These are phyloP conservation scores for Ogataea salicorniae DNA, from an alignment of 805 yeast genomes.

Conservation along the genomic window DNA sequence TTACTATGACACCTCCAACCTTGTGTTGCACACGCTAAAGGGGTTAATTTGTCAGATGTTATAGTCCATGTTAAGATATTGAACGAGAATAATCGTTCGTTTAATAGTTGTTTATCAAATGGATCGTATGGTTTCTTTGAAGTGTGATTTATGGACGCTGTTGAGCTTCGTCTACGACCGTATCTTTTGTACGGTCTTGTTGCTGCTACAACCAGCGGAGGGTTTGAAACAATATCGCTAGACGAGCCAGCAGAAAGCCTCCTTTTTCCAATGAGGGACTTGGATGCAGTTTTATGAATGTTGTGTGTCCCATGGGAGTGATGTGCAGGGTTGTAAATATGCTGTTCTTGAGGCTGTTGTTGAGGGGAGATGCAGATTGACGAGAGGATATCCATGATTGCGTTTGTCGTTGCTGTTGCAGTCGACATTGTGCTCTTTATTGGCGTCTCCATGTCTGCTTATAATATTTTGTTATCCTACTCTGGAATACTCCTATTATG, in stretches of 20 bases:
- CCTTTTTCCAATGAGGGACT: constrained; percentile 9
- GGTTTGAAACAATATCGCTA: neutral
- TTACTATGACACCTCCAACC: constrained; percentile 48
- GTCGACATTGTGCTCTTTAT: neutral
- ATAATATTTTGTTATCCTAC: neutral
- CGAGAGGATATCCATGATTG: constrained; percentile 17
- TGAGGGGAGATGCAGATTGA: constrained; percentile 14
- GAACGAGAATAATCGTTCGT: constrained; percentile 39
- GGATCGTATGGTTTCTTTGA: constrained; percentile 13
- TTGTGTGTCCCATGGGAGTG: neutral
- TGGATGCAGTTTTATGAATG: constrained; percentile 1
- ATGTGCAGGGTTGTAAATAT: neutral
- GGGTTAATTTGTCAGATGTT: constrained; percentile 31
- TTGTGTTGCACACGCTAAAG: constrained; percentile 42
- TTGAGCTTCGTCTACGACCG: neutral
- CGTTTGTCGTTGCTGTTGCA: constrained; percentile 9
- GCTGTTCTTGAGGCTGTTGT: neutral
- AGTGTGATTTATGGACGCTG: neutral
- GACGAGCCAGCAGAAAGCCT: constrained; percentile 17
- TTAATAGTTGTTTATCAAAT: constrained; percentile 26
- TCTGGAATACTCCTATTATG: neutral
- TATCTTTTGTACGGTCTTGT: neutral
- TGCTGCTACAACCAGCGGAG: constrained; percentile 1
- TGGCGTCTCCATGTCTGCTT: neutral
- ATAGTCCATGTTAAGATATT: constrained; percentile 45